phyloP scores from a whole-genome alignment of 345 rosid genomes.

The Eucalyptus erythrocorys region DNA sequence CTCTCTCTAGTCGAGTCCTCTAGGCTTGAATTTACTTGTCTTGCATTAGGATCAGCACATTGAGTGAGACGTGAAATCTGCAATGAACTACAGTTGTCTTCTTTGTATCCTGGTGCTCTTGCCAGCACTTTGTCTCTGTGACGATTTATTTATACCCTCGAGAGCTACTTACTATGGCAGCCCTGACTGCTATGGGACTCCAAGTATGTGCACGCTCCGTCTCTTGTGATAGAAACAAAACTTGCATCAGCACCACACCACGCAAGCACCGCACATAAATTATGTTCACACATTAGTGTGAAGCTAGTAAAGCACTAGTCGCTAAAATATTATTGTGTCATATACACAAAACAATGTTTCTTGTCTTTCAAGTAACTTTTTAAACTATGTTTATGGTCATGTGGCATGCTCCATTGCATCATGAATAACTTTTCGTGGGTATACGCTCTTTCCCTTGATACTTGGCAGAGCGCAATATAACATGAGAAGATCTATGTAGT shows the following conservation, averaged over 20 bases:
- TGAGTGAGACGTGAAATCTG: constrained; percentile 4
- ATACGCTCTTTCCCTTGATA: not conserved
- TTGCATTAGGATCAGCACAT: not conserved
- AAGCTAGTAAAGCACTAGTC: not conserved
- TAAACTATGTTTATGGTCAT: not conserved
- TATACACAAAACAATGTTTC: not conserved
- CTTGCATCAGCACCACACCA: not conserved
- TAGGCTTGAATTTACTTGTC: not conserved
- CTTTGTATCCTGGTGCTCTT: constrained; percentile 15
- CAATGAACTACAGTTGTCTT: not conserved
- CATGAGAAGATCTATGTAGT: not conserved
- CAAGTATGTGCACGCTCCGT: constrained; percentile 28
- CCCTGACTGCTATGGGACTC: constrained; percentile 66
- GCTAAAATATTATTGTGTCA: not conserved
- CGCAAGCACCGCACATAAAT: not conserved
- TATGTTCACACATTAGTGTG: not conserved
- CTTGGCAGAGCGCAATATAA: not conserved
- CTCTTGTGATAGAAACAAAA: not conserved
- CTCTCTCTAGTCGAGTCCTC: not conserved
- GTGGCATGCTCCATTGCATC: not conserved
- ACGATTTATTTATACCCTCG: constrained; percentile 26
- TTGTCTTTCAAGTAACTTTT: not conserved
- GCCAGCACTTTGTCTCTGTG: constrained; percentile 29
- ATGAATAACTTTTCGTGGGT: not conserved
- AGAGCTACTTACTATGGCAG: constrained; percentile 84